phyloP scores from a whole-genome alignment of 164 flowering plant species.

The Aristolochia contorta region DNA sequence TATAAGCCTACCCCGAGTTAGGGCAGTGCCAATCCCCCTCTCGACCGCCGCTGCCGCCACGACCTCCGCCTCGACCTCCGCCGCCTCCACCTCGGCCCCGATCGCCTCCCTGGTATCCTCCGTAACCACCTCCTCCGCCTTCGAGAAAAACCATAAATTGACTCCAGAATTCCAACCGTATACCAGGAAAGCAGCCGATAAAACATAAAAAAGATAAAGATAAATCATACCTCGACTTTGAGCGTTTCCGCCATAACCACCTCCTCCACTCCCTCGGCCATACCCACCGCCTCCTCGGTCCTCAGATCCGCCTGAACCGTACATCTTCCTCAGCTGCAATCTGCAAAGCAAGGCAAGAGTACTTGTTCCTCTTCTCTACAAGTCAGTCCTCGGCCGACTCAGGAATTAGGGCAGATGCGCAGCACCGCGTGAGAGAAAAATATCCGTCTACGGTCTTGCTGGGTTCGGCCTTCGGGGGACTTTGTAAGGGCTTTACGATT shows the following conservation, averaged over 20 bases:
- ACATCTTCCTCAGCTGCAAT: neutral
- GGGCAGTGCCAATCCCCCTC: conserved; percentile 96
- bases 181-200: neutral
- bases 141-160: neutral
- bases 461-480: no score
- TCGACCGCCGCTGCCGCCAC: conserved; percentile 58
- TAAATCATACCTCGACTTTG: neutral
- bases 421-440: no score
- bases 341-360: no score
- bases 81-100: conserved; percentile 26
- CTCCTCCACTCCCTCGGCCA: neutral
- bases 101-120: conserved; percentile 31
- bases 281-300: conserved; percentile 2
- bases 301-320: conserved; percentile 2
- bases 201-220: no score
- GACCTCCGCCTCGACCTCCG: conserved; percentile 42
- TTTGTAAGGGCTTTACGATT: no score
- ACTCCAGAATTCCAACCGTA: neutral
- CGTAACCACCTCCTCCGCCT: conserved; percentile 29
- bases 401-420: no score
- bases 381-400: no score
- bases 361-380: no score
- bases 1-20: conserved; percentile 39
- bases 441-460: no score
- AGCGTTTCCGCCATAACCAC: neutral